Percentiles rank a stretch among this genome's conserved stretches.
Conservation (phyloP, 1,284 basidiomycete species). For the Trichosporon ovoides region DNA sequence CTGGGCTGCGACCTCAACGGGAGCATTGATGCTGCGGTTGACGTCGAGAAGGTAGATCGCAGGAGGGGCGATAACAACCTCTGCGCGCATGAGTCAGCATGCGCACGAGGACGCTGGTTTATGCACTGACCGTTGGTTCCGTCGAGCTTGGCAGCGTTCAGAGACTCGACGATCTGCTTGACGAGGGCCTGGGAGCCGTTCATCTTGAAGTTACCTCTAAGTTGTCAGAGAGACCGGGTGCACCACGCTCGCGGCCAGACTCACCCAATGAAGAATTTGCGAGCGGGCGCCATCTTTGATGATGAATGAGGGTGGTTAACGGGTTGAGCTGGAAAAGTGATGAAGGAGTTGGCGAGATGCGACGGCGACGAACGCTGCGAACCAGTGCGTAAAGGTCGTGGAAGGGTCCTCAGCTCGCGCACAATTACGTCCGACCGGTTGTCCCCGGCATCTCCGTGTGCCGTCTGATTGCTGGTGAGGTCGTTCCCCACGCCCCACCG, state of each 20-base stretch:
- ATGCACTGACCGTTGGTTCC: slow-evolving; percentile 61
- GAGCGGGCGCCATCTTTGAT: slow-evolving; percentile 29
- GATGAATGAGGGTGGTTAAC: slow-evolving; percentile 5
- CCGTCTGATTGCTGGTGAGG: background rate
- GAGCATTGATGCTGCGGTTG: slow-evolving; percentile 57
- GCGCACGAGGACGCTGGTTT: no score
- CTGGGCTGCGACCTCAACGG: slow-evolving; percentile 78
- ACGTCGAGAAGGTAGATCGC: slow-evolving; percentile 73
- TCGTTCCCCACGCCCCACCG: background rate
- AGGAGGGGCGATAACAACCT: slow-evolving; percentile 90
- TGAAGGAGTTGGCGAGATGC: no score
- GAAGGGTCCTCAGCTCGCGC: background rate
- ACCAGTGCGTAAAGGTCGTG: background rate
- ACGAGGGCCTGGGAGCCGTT: slow-evolving; percentile 67
- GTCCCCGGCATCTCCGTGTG: slow-evolving; percentile 1
- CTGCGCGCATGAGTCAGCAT: slow-evolving; percentile 49
- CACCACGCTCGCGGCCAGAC: slow-evolving; percentile 8
- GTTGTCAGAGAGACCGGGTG: slow-evolving; percentile 51
- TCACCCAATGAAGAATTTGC: slow-evolving; percentile 47
- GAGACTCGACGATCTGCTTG: slow-evolving; percentile 58
- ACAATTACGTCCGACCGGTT: slow-evolving; percentile 4
- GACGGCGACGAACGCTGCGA: no score
- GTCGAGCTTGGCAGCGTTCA: slow-evolving; percentile 75
- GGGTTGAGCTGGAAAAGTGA: background rate
- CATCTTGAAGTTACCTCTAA: slow-evolving; percentile 94